phyloP scores from a whole-genome alignment of 331 rosid genomes.

The Spiraea crenata region DNA sequence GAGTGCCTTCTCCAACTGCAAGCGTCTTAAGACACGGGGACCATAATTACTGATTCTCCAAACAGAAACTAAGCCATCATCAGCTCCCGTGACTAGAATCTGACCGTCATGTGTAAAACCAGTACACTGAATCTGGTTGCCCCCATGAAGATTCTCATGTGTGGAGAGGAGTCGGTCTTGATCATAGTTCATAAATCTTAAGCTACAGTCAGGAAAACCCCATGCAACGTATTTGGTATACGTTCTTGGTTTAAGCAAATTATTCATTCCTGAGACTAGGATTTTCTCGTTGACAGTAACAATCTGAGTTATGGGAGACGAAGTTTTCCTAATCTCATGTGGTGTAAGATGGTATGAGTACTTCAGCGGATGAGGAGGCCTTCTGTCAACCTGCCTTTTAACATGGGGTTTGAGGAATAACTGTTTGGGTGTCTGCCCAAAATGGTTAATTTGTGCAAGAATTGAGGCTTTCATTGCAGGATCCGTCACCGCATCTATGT shows the following conservation, averaged over 20 bases:
- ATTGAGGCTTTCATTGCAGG: conserved; percentile 99
- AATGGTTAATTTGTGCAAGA: conserved; percentile 97
- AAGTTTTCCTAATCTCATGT: conserved; percentile 76
- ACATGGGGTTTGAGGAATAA: conserved; percentile 87
- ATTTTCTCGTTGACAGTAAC: conserved; percentile 74
- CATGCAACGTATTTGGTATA: conserved; percentile 90
- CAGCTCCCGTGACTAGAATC: conserved; percentile 91
- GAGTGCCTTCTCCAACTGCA: conserved; percentile 93
- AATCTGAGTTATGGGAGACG: conserved; percentile 82
- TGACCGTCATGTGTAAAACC: conserved; percentile 90
- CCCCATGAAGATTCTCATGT: conserved; percentile 94
- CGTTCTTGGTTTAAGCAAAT: conserved; percentile 86
- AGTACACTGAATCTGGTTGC: conserved; percentile 85
- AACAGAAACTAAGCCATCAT: conserved; percentile 87
- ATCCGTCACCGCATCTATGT: conserved; percentile 94
- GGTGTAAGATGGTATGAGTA: conserved; percentile 67
- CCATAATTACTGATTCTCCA: conserved; percentile 81
- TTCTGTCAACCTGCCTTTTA: conserved; percentile 78
- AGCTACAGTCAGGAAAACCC: conserved; percentile 97
- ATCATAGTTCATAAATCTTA: conserved; percentile 91
- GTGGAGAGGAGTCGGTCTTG: conserved; percentile 93
- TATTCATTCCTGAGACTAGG: conserved; percentile 73
- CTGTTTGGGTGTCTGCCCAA: conserved; percentile 99
- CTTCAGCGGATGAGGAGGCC: conserved; percentile 89
- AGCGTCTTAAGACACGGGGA: conserved; percentile 54